Evolutionary conservation across 2,329 filamentous ascomycete species (phyloP), one percentile per base, ranked within the genome.

Genomic region (Aspergillus sp.): DNA sequence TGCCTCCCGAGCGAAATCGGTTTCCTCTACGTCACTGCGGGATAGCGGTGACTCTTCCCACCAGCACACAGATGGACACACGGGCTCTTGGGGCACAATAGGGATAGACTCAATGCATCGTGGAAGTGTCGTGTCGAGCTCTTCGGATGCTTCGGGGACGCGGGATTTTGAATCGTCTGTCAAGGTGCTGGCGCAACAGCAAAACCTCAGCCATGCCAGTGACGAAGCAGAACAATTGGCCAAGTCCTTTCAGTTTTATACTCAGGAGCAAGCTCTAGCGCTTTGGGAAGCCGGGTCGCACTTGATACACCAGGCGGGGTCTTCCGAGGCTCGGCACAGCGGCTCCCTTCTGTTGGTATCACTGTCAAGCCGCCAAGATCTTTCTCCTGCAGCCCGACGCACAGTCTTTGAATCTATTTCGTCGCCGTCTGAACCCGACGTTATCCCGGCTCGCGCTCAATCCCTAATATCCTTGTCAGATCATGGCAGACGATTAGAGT

Each of bases 81-180:
- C 68, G 55, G 66, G 64, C 41, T 72, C 65, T 60, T 68, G 71
- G 41, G 61, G 68, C 19, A 66, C 66, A 17, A 66, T 74, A 59
- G 73, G 73, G 55, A 68, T 73, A 45, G 74, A 77, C 64, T 69
- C 70, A 65, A 73, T 78, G 72, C 74, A 77, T 71, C 74, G 76
- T 47, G 73, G 68, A 54, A 77, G 73, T 57, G 64, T 73, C 17
- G 68, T 75, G 23, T 73, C 72, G 27, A 72, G 69, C 55, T 72
- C 73, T 50, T 73, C 73, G 66, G 76, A 77, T 58, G 59, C 72
- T 56, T 68, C 71, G 37, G 66, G 70, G 63, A 66, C 64, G 35
- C 74, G 72, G 53, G 73, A 73, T 49, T 76, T 76, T 57, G 74
- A 78, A 39, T 58, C 65, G 6, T 68, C 74, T n/a, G 62, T 77